A percentile compares a stretch with the other conserved stretches of the same genome.
Evolutionary conservation across 2,329 filamentous ascomycete species (phyloP).

Genomic region (Aureobasidium sp.): DNA sequence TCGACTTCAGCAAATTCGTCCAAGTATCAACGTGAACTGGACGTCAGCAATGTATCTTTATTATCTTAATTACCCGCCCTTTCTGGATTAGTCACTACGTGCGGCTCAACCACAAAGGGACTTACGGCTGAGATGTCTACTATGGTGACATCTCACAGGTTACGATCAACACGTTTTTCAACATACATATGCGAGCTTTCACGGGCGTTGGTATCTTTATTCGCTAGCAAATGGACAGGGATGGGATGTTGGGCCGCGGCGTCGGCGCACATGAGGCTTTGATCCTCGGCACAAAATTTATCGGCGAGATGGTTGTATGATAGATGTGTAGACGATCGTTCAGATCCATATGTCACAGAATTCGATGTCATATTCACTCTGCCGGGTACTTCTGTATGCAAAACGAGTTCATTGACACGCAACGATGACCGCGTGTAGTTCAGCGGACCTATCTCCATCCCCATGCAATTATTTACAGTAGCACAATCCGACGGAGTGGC

Average conservation of each 20-base stretch:
- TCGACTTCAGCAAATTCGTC: slow-evolving; percentile 25
- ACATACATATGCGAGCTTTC: background rate
- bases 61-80: background rate
- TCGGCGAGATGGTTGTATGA: background rate
- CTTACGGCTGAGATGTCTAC: background rate
- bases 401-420: background rate
- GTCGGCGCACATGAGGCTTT: background rate
- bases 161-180: slow-evolving; percentile 1
- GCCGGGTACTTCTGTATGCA: background rate
- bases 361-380: background rate
- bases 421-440: background rate
- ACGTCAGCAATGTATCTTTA: background rate
- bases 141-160: background rate
- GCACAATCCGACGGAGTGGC: background rate
- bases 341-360: background rate
- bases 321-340: background rate
- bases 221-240: background rate
- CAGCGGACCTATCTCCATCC: background rate
- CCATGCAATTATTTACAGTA: too few species aligned
- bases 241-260: background rate
- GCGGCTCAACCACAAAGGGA: background rate
- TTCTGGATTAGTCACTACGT: slow-evolving; percentile 1
- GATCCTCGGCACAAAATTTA: background rate
- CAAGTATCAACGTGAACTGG: slow-evolving; percentile 14
- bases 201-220: background rate